Base-by-base conservation (phyloP, 768 basidiomycete species). In the Xanthoconium purpureum region DNA sequence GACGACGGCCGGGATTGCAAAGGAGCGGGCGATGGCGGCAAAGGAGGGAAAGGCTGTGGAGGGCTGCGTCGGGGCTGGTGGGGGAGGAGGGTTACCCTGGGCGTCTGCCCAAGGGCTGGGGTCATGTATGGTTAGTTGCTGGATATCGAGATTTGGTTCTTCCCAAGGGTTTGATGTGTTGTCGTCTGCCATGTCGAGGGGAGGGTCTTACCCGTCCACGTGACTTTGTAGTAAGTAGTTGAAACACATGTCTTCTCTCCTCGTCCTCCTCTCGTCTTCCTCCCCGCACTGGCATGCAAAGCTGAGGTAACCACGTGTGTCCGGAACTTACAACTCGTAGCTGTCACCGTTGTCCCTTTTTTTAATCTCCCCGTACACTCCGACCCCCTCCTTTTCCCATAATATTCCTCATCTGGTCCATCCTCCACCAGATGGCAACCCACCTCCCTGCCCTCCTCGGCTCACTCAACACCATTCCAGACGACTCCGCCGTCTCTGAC, bases 401-500 rank as follows among this genome's bases (percentile, higher is more conserved):
- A 17, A 10, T 30, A 6, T 24, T 32, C 5, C 24, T 6, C 43
- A 20, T n/a, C 15, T 10, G 5, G 15, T 14, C 6, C 4, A n/a
- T 42, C 6, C 13, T 15, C 33, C 29, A 24, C 46, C 6, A 20
- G 50, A 87, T 87, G 85, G 77, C 87, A 50, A 81, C 80, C 72
- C 88, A 87, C 63, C 80, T 88, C 28, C 87, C 89, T 47, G 81
- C 87, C 65, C 79, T 88, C 15, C 79, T 88, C 52, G 79, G 84
- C 51, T 85, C 87, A 15, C 81, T 85, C 48, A 84, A 79, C 63
- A 70, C 77, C 36, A 69, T 81, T 24, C 83, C 87, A 9, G 91
- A 93, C 75, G 91, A 92, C 76, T 84, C 85, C 3, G 80, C 87
- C 47, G 77, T 97, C 53, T 84, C 86, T n/a, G 89, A 90, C 47